Percentiles rank a stretch among this genome's conserved stretches.
Evolutionary conservation across 2,329 filamentous ascomycete species (phyloP).

Genomic region (Penicillium freii): DNA sequence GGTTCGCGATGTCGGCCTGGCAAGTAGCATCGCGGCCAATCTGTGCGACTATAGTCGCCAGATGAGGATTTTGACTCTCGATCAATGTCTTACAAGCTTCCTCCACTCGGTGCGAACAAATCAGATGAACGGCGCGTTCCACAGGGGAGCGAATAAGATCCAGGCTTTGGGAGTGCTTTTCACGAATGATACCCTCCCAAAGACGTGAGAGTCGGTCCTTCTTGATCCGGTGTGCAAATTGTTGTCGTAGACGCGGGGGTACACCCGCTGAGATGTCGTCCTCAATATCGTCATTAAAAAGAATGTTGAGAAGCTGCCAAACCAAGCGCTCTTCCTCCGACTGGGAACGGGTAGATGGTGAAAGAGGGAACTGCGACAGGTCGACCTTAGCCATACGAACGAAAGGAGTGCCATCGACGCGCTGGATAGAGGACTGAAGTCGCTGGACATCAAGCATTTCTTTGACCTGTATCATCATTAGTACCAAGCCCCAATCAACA

Average conservation of each 20-base stretch:
- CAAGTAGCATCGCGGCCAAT: constrained; percentile 70
- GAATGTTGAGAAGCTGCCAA: constrained; percentile 81
- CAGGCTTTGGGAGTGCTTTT: constrained; percentile 67
- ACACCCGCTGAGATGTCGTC: constrained; percentile 47
- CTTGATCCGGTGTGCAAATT: constrained; percentile 46
- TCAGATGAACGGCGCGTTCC: constrained; percentile 76
- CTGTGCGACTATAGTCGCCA: constrained; percentile 80
- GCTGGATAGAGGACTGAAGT: constrained; percentile 44
- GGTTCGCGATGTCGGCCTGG: constrained; percentile 71
- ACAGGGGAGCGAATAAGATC: constrained; percentile 64
- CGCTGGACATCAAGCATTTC: constrained; percentile 38
- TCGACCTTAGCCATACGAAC: constrained; percentile 40
- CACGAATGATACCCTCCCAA: constrained; percentile 49
- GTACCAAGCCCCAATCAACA: neutral
- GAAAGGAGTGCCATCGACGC: constrained; percentile 59
- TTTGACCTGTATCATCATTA: constrained; percentile 19
- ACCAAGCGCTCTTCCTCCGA: constrained; percentile 50
- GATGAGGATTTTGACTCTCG: constrained; percentile 72
- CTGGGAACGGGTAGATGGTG: constrained; percentile 28
- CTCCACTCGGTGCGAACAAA: constrained; percentile 74
- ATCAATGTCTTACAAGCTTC: constrained; percentile 81
- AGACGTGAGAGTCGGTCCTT: constrained; percentile 48
- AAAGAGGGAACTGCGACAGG: constrained; percentile 34
- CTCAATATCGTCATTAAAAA: constrained; percentile 70
- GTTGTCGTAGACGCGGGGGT: constrained; percentile 37